Conservation (phyloP, 192 early-diverging fungal genomes). For the Backusella tuberculispora region DNA sequence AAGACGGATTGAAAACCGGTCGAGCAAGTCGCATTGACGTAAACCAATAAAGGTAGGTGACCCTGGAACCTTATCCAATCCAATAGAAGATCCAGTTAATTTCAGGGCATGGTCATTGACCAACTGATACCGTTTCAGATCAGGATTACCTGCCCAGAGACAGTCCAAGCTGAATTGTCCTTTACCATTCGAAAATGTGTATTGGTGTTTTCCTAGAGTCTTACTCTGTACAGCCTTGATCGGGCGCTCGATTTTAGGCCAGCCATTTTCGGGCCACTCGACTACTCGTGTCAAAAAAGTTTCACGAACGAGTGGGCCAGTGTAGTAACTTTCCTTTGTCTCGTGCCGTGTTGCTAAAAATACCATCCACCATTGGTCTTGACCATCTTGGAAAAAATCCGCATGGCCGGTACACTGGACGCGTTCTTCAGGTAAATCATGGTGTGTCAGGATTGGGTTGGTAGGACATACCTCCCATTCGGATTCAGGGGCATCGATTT, state of each 20-base stretch:
- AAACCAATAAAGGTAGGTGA: conserved; percentile 1
- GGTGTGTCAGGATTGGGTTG: not conserved
- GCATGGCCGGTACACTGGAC: not conserved
- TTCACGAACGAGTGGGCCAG: conserved; percentile 2
- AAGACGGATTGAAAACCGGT: conserved; percentile 8
- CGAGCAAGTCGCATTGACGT: conserved; percentile 5
- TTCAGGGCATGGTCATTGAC: conserved; percentile 10
- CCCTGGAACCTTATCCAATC: not conserved
- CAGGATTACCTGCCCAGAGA: conserved; percentile 10
- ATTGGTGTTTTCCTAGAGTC: not conserved
- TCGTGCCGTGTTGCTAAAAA: conserved; percentile 7
- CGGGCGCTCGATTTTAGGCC: not conserved
- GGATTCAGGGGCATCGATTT: not conserved
- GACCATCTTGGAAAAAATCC: not conserved
- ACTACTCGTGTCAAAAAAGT: not conserved
- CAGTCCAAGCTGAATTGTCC: not conserved
- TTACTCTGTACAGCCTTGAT: not conserved
- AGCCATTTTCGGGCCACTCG: conserved; percentile 9
- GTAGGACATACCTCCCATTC: not conserved
- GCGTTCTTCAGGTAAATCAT: not conserved
- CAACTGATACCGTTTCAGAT: not conserved
- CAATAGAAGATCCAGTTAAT: not conserved
- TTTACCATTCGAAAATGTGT: not conserved
- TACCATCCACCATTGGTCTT: not conserved
- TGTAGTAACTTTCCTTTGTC: not conserved